These are phyloP conservation scores for Beauveria sp. DNA, from an alignment of 2,329 filamentous ascomycete species.

Conservation along the genomic window DNA sequence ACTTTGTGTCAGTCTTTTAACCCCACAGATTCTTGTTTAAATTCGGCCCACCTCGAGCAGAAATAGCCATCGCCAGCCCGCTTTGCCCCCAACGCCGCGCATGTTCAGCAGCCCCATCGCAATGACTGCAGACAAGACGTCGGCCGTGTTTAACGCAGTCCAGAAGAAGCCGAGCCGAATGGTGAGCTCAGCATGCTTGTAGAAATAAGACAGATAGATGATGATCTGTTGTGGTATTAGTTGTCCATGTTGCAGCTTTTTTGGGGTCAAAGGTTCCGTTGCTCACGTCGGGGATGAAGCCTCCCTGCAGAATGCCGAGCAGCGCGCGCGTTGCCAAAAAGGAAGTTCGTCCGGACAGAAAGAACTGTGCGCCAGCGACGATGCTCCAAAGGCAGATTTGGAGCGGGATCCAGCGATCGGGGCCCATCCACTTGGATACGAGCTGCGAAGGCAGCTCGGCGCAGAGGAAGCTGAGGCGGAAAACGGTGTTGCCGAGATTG, in stretches of 20 bases:
- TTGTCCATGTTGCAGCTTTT: not conserved
- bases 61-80: constrained; percentile 42
- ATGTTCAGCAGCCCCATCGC: constrained; percentile 31
- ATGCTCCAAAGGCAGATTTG: constrained; percentile 51
- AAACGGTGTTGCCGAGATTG: constrained; percentile 27
- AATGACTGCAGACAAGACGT: constrained; percentile 35
- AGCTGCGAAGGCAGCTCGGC: constrained; percentile 51
- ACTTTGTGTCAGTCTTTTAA: not conserved
- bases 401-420: constrained; percentile 52
- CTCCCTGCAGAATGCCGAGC: constrained; percentile 36
- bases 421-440: constrained; percentile 48
- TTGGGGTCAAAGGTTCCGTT: not conserved
- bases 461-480: constrained; percentile 23
- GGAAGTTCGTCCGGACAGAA: constrained; percentile 28
- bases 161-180: constrained; percentile 62
- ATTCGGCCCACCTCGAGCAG: constrained; percentile 37
- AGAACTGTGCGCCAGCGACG: constrained; percentile 41
- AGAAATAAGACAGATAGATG: constrained; percentile 67
- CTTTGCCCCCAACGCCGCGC: constrained; percentile 33
- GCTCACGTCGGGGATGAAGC: constrained; percentile 37
- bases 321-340: constrained; percentile 32
- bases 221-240: constrained; percentile 34
- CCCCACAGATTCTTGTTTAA: not conserved
- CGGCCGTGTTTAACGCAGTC: constrained; percentile 53
- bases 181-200: constrained; percentile 62